Evolutionary conservation across 495 filamentous ascomycete species (phyloP).

Genomic region (Aspergillus bertholletiae): DNA sequence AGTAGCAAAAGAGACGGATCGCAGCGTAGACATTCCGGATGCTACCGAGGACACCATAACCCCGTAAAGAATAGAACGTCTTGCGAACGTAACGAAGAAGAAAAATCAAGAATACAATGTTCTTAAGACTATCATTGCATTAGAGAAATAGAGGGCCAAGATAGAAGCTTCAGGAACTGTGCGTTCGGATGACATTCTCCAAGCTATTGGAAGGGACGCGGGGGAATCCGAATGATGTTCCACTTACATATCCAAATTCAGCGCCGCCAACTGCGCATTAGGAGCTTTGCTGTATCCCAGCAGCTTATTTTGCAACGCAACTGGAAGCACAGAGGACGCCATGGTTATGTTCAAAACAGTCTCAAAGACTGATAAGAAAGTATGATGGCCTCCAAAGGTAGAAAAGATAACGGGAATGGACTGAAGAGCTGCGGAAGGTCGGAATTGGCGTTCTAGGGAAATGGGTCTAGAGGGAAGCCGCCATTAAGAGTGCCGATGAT

Average conservation of each 20-base stretch:
- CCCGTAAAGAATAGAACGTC: constrained; percentile 75
- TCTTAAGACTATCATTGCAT: constrained; percentile 59
- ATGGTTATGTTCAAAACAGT: constrained; percentile 19
- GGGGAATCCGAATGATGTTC: constrained; percentile 4
- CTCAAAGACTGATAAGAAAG: not conserved
- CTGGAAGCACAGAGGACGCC: constrained; percentile 33
- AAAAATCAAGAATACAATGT: constrained; percentile 88
- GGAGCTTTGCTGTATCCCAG: constrained; percentile 46
- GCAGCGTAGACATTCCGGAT: constrained; percentile 66
- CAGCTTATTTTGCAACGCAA: constrained; percentile 42
- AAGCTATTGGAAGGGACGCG: not conserved
- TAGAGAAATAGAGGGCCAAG: not conserved
- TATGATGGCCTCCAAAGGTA: constrained; percentile 7
- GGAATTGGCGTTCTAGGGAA: constrained; percentile 10
- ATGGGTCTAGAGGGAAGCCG: not conserved
- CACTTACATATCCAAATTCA: constrained; percentile 82
- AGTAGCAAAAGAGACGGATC: constrained; percentile 69
- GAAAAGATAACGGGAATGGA: constrained; percentile 16
- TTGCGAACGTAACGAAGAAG: constrained; percentile 82
- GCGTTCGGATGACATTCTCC: not conserved
- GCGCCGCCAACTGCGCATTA: constrained; percentile 53
- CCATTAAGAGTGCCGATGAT: not conserved
- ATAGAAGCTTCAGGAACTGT: not conserved
- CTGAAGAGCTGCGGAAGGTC: constrained; percentile 8
- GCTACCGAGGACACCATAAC: constrained; percentile 82